Conservation (phyloP, 306 rosid genomes). For the Dicorynia guianensis region DNA sequence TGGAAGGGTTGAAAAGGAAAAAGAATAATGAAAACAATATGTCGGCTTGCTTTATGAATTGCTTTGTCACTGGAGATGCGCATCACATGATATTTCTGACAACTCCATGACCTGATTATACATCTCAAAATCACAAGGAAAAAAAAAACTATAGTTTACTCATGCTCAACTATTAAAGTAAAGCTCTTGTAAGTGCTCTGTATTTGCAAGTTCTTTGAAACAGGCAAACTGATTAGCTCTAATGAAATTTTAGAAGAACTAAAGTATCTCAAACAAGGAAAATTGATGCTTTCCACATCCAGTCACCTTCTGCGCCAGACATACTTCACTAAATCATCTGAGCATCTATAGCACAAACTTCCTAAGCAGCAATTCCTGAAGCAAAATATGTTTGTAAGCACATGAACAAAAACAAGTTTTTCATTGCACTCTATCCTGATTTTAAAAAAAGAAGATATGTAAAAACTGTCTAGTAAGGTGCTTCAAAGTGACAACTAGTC, state of each 20-base stretch:
- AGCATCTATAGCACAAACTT: slow-evolving; percentile 46
- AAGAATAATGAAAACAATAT: slow-evolving; percentile 34
- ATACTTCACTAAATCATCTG: slow-evolving; percentile 48
- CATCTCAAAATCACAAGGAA: slow-evolving; percentile 60
- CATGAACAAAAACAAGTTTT: slow-evolving; percentile 28
- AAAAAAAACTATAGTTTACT: slow-evolving; percentile 55
- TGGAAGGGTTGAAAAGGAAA: slow-evolving; percentile 27
- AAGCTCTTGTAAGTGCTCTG: slow-evolving; percentile 56
- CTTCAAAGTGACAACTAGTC: slow-evolving; percentile 5
- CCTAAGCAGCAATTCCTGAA: slow-evolving; percentile 87
- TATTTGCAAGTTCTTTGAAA: slow-evolving; percentile 53
- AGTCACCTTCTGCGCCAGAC: slow-evolving; percentile 53
- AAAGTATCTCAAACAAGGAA: slow-evolving; percentile 47
- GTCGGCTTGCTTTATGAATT: slow-evolving; percentile 49
- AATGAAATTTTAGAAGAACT: slow-evolving; percentile 50
- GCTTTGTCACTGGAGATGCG: slow-evolving; percentile 49
- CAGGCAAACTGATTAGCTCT: slow-evolving; percentile 63
- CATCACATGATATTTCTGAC: slow-evolving; percentile 50
- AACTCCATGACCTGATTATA: slow-evolving; percentile 64
- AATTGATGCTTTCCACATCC: slow-evolving; percentile 42
- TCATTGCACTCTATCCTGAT: background rate
- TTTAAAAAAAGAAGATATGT: slow-evolving; percentile 14
- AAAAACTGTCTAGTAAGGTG: slow-evolving; percentile 1
- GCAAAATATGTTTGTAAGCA: slow-evolving; percentile 38
- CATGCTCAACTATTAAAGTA: slow-evolving; percentile 58